Base-by-base conservation (phyloP, 2,329 filamentous ascomycete genomes). In the Aaosphaeria arxii region DNA sequence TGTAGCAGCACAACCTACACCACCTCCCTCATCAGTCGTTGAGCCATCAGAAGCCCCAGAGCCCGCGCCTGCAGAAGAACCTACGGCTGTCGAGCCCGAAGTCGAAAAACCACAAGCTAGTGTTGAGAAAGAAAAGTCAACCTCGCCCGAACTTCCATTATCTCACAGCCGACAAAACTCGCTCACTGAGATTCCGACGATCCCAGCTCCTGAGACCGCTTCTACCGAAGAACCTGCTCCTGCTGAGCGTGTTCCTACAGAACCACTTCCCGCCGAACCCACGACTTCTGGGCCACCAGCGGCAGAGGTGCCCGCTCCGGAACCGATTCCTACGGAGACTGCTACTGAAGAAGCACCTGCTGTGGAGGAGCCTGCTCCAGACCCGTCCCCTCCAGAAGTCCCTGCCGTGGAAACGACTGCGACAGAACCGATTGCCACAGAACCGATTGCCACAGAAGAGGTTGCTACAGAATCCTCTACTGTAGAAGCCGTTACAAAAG, bases 81-180 rank as follows among this genome's bases (percentile, higher is more conserved):
- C 46, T 9, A 29, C 43, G 7, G 42, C 44, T n/a, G 40, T 50
- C 40, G 51, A 48, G 9, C 33, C 45, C 11, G 35, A 50, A 24
- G 32, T 49, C 11, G 31, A 38, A 11, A 45, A 45, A 32, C 28
- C 38, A 29, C 28, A 43, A 30, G n/a, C 33, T 9, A 36, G n/a
- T 9, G 33, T n/a, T 36, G 33, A 9, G 33, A 36, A 36, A 30
- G 70, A 72, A 42, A 54, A 60, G 2, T 72, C 71, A 1, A 74
- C 69, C 51, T 74, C 73, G 4, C 71, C 73, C 13, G 73, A 75
- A 17, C 52, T 73, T 30, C 72, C 73, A n/a, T 55, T 75, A 6
- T 56, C 61, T n/a, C 70, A 72, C 45, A 73, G 69, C 55, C 62
- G 67, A 32, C 67, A 69, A 43, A 66, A 62, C 28, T 74, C 72